Percentiles rank a stretch among this genome's conserved stretches.
These are phyloP conservation scores for Candida odintsovae DNA, from an alignment of 805 yeast species.

Conservation along the genomic window DNA sequence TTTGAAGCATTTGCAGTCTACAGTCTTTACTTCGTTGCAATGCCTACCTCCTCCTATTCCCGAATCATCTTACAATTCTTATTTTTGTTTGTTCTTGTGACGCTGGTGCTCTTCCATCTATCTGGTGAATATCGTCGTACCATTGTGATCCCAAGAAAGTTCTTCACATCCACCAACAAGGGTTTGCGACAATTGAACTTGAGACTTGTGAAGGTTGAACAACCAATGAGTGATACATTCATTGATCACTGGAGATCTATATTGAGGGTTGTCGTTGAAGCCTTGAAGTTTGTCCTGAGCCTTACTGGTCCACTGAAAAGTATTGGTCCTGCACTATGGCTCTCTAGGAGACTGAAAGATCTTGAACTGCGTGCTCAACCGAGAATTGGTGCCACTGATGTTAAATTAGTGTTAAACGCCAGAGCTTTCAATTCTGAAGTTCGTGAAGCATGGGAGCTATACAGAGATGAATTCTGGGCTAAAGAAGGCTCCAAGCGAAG, in stretches of 20 bases:
- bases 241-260: constrained; percentile 29
- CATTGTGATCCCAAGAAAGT: constrained; percentile 73
- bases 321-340: constrained; percentile 7
- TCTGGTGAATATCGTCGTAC: constrained; percentile 90
- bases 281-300: not conserved
- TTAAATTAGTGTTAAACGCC: constrained; percentile 76
- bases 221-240: constrained; percentile 30
- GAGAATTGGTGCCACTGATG: constrained; percentile 69
- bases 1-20: constrained; percentile 35
- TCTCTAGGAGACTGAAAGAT: constrained; percentile 7
- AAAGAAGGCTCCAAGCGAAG: constrained; percentile 68
- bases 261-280: constrained; percentile 21
- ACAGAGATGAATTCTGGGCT: constrained; percentile 90
- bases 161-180: constrained; percentile 77
- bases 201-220: constrained; percentile 59
- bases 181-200: constrained; percentile 82
- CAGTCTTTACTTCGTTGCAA: constrained; percentile 32
- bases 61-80: constrained; percentile 41
- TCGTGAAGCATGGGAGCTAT: constrained; percentile 92
- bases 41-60: constrained; percentile 34
- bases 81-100: constrained; percentile 56
- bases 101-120: constrained; percentile 70
- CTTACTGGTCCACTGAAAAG: constrained; percentile 12
- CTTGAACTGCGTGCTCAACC: constrained; percentile 44
- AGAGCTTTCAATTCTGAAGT: constrained; percentile 76